A percentile compares a stretch with the other conserved stretches of the same genome.
phyloP scores from a whole-genome alignment of 1,139 yeast species.

The Sugiyamaella sp. region DNA sequence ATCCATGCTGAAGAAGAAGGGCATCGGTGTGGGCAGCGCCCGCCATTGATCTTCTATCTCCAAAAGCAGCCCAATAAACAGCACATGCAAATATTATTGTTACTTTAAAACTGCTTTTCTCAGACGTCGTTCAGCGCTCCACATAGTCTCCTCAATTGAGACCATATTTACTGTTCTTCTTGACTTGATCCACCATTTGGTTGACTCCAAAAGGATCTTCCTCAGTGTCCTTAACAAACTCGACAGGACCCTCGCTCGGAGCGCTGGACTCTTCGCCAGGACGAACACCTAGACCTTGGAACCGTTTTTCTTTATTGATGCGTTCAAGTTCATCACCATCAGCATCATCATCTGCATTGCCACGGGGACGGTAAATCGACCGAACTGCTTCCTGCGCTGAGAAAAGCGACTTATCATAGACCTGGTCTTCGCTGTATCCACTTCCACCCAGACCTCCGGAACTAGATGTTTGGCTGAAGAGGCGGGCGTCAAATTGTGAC shows the following conservation, averaged over 20 bases:
- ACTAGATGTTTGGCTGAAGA: constrained; percentile 52
- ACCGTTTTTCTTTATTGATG: constrained; percentile 42
- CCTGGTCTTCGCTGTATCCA: constrained; percentile 50
- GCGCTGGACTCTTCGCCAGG: constrained; percentile 35
- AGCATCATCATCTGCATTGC: constrained; percentile 31
- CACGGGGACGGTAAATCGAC: constrained; percentile 51
- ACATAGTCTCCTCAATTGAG: constrained; percentile 19
- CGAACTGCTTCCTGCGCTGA: constrained; percentile 54
- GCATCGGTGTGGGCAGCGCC: too few species aligned
- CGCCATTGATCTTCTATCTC: too few species aligned
- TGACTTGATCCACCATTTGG: constrained; percentile 37
- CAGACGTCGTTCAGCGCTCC: neutral
- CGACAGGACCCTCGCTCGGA: constrained; percentile 51
- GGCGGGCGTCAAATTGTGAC: constrained; percentile 57
- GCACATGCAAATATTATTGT: too few species aligned
- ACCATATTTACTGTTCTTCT: constrained; percentile 28
- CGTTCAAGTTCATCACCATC: constrained; percentile 42
- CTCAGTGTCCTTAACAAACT: constrained; percentile 51
- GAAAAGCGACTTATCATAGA: constrained; percentile 61
- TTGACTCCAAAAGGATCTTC: constrained; percentile 32
- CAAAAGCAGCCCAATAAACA: too few species aligned
- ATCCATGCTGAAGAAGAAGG: too few species aligned
- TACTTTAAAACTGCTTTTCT: too few species aligned
- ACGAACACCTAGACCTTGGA: constrained; percentile 41
- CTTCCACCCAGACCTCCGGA: constrained; percentile 39